Evolutionary conservation across 768 basidiomycete species (phyloP), one percentile per base, ranked within the genome.

Genomic region (Hebeloma cylindrosporum): DNA sequence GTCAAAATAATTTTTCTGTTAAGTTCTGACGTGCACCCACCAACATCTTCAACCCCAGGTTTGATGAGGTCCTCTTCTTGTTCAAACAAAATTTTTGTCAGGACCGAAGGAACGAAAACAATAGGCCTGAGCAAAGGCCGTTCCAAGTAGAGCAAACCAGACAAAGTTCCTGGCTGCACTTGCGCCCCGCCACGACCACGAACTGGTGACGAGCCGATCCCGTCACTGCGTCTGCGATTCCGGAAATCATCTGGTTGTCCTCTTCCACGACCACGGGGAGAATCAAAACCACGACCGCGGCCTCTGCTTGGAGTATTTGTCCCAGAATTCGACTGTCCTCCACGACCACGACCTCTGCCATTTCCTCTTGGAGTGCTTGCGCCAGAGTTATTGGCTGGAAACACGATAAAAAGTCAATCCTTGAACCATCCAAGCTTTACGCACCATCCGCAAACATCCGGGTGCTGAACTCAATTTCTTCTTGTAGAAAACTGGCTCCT

Each of bases 51-150:
- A 2, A 70, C 68, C 1, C 72, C 58, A 1, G 85, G 65, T 51
- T 80, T 64, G 22, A 87, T 59, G 10, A 88, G 63, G 6, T 87
- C 85, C 30, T 86, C 74, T 33, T 83, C 74, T 50, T 72, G 64
- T 49, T 73, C 56, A 40, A 78, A 91, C 65, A 69, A 73, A 43
- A 57, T 74, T 61, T 41, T 75, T 2, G 75, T 78, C 31, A 73
- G 40, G 8, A 72, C 68, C 0, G 84, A 79, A 13, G 70, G 79
- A 9, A 91, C 85, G 52, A 92, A 91, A 9, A 65, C 64, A 51
- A 92, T 67, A 0, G 88, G 88, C n/a, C 70, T 69, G 13, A 90
- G 68, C 0, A 80, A 66, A 1, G 85, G 86, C 21, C 88, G 66
- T 28, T 80, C 76, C 18, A 73, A 64, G 47, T 77, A 71, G 6